Conservation (phyloP, 331 rosid species). For the Pyracantha coccinea region DNA sequence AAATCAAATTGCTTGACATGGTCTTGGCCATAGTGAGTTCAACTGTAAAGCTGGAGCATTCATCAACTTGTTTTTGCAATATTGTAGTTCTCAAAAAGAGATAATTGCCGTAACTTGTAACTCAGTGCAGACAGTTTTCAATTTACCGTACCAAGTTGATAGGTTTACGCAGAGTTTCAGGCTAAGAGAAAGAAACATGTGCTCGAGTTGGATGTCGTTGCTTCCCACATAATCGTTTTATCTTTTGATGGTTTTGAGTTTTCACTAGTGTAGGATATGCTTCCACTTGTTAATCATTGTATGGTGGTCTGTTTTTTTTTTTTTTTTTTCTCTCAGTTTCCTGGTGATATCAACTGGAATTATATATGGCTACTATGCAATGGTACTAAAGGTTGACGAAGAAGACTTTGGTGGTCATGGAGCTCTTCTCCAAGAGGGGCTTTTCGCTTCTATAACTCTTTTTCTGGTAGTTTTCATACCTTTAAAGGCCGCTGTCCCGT, state of each 20-base stretch:
- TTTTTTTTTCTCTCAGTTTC: slow-evolving; percentile 17
- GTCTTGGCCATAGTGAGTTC: too few species aligned
- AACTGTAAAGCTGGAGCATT: background rate
- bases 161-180: background rate
- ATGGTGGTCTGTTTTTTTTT: background rate
- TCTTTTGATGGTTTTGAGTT: background rate
- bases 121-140: background rate
- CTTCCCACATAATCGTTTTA: background rate
- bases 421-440: slow-evolving; percentile 98
- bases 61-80: background rate
- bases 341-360: slow-evolving; percentile 44
- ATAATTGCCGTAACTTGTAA: background rate
- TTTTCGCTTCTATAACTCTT: slow-evolving; percentile 86
- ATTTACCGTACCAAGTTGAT: background rate
- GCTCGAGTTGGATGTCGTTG: background rate
- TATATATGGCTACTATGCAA: slow-evolving; percentile 63
- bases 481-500: background rate
- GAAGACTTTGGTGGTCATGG: slow-evolving; percentile 98
- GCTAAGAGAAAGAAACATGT: background rate
- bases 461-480: slow-evolving; percentile 62
- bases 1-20: too few species aligned
- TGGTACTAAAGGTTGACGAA: slow-evolving; percentile 84
- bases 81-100: background rate
- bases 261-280: background rate
- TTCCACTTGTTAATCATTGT: background rate